These are phyloP conservation scores for Malbranchea zuffiana DNA, from an alignment of 2,329 filamentous ascomycete species.

Conservation along the genomic window DNA sequence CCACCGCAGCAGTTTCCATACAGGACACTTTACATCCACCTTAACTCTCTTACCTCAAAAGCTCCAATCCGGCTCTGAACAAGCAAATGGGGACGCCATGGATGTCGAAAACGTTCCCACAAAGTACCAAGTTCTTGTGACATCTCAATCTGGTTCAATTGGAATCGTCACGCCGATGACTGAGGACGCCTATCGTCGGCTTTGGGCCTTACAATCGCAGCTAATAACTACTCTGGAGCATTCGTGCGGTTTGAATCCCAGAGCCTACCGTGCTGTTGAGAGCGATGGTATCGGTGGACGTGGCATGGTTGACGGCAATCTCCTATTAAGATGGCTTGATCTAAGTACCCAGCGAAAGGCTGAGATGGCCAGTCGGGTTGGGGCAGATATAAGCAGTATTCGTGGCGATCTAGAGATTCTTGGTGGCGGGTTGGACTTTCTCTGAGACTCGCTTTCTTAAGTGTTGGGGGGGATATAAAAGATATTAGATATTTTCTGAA, in stretches of 20 bases:
- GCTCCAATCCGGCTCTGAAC: constrained; percentile 32
- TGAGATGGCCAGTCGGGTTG: constrained; percentile 66
- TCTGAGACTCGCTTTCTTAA: too few species aligned
- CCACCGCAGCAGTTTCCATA: constrained; percentile 77
- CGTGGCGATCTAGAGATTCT: constrained; percentile 58
- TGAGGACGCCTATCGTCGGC: constrained; percentile 71
- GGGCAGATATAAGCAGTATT: constrained; percentile 55
- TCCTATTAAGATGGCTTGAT: constrained; percentile 66
- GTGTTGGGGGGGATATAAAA: too few species aligned
- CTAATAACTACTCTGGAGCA: constrained; percentile 66
- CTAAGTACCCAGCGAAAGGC: constrained; percentile 57
- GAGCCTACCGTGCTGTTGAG: constrained; percentile 57
- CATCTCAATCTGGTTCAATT: constrained; percentile 65
- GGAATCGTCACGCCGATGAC: constrained; percentile 65
- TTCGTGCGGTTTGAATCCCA: constrained; percentile 69
- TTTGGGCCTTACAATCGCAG: constrained; percentile 71
- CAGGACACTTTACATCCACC: constrained; percentile 64
- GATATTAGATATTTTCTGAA: too few species aligned
- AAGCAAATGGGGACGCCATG: constrained; percentile 29
- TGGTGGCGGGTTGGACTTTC: constrained; percentile 48
- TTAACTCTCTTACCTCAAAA: constrained; percentile 65
- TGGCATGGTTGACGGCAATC: constrained; percentile 65
- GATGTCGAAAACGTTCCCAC: constrained; percentile 22
- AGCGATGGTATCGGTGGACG: constrained; percentile 43
- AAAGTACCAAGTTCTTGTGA: constrained; percentile 51